A percentile compares a stretch with the other conserved stretches of the same genome.
Evolutionary conservation across 495 filamentous ascomycete species (phyloP).

Genomic region (Usnea hakonensis): DNA sequence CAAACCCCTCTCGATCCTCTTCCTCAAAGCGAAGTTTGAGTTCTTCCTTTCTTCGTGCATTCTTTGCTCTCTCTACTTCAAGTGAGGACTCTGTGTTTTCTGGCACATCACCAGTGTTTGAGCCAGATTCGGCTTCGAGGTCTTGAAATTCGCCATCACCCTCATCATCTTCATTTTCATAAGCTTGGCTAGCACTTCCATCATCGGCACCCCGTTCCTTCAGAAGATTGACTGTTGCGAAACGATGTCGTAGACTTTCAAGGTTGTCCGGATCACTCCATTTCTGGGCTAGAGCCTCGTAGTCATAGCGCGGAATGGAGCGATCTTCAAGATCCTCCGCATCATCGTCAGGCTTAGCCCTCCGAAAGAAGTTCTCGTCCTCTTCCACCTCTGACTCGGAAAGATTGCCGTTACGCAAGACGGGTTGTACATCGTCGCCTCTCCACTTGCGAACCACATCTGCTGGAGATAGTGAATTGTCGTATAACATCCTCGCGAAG

Average conservation of each 20-base stretch:
- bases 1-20: conserved; percentile 89
- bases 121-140: conserved; percentile 62
- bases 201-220: conserved; percentile 36
- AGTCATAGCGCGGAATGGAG: conserved; percentile 68
- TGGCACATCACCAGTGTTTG: conserved; percentile 34
- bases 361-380: conserved; percentile 79
- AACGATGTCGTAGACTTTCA: conserved; percentile 63
- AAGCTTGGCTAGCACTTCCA: conserved; percentile 38
- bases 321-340: conserved; percentile 66
- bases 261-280: conserved; percentile 75
- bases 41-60: conserved; percentile 88
- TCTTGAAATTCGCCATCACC: conserved; percentile 90
- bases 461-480: conserved; percentile 63
- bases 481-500: conserved; percentile 80
- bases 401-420: conserved; percentile 34
- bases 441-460: conserved; percentile 75
- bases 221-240: conserved; percentile 59
- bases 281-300: conserved; percentile 70
- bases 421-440: conserved; percentile 46
- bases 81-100: conserved; percentile 42
- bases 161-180: conserved; percentile 53
- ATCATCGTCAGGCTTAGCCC: conserved; percentile 52
- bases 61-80: conserved; percentile 81
- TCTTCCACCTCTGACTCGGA: conserved; percentile 49
- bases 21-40: conserved; percentile 91